phyloP scores from a whole-genome alignment of 805 yeast species.

The Lipomyces chichibuensis region DNA sequence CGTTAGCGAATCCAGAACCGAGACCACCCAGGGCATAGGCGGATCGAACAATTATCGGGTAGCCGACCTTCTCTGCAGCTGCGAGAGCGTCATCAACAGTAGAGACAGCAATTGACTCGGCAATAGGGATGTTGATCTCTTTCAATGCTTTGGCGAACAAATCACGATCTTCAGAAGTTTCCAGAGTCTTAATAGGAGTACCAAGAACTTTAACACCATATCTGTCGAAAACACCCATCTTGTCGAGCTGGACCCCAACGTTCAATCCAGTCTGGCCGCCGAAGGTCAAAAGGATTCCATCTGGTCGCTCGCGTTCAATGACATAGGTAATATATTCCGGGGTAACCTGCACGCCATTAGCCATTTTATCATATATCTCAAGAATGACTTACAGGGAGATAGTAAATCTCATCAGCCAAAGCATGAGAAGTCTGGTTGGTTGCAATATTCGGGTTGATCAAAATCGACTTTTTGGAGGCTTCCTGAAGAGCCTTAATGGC shows the following conservation, averaged over 20 bases:
- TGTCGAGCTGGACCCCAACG: constrained; percentile 92
- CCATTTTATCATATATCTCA: not conserved
- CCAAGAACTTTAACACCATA: constrained; percentile 94
- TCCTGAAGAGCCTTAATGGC: constrained; percentile 98
- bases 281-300: constrained; percentile 91
- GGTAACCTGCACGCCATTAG: constrained; percentile 53
- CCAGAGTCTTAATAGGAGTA: constrained; percentile 94
- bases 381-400: constrained; percentile 63
- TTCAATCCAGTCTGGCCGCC: constrained; percentile 99
- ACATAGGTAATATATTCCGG: constrained; percentile 94
- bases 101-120: constrained; percentile 94
- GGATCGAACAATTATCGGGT: constrained; percentile 95
- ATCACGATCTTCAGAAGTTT: constrained; percentile 97
- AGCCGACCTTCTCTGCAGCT: constrained; percentile 89
- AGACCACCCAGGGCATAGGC: constrained; percentile 97
- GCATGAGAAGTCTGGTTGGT: constrained; percentile 98
- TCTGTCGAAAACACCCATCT: constrained; percentile 90
- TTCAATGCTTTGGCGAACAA: constrained; percentile 92
- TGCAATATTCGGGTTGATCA: constrained; percentile 97
- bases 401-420: constrained; percentile 94
- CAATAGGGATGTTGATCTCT: constrained; percentile 94
- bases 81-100: constrained; percentile 87
- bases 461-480: constrained; percentile 93
- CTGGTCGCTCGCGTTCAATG: constrained; percentile 94
- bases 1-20: constrained; percentile 94